phyloP scores from a whole-genome alignment of 306 rosid species.

The Fragaria iinumae region DNA sequence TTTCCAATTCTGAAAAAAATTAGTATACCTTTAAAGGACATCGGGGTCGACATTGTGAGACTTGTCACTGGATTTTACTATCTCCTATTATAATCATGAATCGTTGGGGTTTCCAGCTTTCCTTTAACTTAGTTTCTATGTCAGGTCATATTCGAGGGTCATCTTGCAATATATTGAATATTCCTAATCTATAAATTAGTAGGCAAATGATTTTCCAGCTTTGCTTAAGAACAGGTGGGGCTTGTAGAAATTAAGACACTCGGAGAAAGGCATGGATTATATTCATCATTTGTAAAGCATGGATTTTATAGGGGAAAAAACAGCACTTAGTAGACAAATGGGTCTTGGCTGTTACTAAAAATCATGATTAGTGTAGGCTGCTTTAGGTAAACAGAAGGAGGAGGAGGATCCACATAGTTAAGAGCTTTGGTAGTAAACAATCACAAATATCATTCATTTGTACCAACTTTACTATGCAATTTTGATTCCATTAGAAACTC shows the following conservation, averaged over 20 bases:
- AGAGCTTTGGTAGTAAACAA: not conserved
- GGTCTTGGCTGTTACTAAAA: conserved; percentile 36
- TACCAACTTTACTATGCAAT: conserved; percentile 3
- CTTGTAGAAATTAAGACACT: conserved; percentile 29
- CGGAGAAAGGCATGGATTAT: conserved; percentile 29
- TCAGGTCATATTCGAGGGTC: too few relatives aligned
- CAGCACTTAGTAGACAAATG: conserved; percentile 35
- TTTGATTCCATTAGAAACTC: conserved; percentile 8
- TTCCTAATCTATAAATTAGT: not conserved
- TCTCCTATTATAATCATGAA: too few relatives aligned
- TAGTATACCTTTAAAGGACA: too few relatives aligned
- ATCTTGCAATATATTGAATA: not conserved
- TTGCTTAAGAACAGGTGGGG: conserved; percentile 34
- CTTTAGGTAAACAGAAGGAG: conserved; percentile 13
- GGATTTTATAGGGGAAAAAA: conserved; percentile 31
- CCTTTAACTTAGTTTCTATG: too few relatives aligned
- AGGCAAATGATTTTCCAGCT: conserved; percentile 18
- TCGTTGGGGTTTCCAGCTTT: too few relatives aligned
- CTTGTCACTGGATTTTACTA: too few relatives aligned
- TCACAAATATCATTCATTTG: not conserved
- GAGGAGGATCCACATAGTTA: conserved; percentile 29
- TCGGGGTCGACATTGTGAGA: too few relatives aligned
- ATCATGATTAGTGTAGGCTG: conserved; percentile 36
- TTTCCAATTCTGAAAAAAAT: too few relatives aligned
- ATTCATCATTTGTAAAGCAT: conserved; percentile 38